Base-by-base conservation (phyloP, 2,329 filamentous ascomycete species). In the Daldinia eschscholtzii region DNA sequence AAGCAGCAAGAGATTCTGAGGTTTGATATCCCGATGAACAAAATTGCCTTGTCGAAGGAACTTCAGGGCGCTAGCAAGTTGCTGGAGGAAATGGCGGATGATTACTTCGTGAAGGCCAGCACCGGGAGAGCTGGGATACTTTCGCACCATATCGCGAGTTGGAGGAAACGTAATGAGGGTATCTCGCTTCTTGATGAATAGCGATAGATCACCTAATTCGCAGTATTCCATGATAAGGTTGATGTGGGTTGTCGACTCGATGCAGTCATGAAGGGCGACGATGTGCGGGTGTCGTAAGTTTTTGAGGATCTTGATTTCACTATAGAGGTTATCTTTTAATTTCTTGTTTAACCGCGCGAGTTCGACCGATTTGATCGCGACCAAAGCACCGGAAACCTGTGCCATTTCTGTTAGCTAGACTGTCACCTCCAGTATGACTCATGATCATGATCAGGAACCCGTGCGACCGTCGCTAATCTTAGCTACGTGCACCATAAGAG, bases 151-250 rank as follows among this genome's bases (percentile, higher is more conserved):
- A 74, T 97, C 93, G 77, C 89, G 88, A 3, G 95, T 96, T 60
- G 93, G 91, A 30, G 92, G 89, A 78, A 97, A 92, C 57, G 91
- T 91, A 50, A 86, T 87, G 52, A 98, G 88, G 77, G 91, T 92
- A 68, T 95, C 90, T 68, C 95, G 89, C 82, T 96, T 97, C 86
- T 96, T 97, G 83, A 99, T 98, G 81, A 99, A 98, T 61, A 95
- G 86, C 10, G 96, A 97, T 65, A 99, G 83, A 78, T 99, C 96
- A 23, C 96, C 95, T 44, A 99, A 87, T 78, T 97, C 93, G 82
- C 96, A 98, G 82, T 97, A 98, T 83, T 99, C 96, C 95, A 98
- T 99, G 71, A 98, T 91, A 65, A 99, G 88, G 81, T 99, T 96
- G 82, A 98, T 98, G 77, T 97, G 93, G 23, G 91, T 91, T 3